Percentiles rank a stretch among this genome's conserved stretches.
These are phyloP conservation scores for Nitzschia sp. DNA, from an alignment of 108 stramenopile genomes.

Conservation along the genomic window DNA sequence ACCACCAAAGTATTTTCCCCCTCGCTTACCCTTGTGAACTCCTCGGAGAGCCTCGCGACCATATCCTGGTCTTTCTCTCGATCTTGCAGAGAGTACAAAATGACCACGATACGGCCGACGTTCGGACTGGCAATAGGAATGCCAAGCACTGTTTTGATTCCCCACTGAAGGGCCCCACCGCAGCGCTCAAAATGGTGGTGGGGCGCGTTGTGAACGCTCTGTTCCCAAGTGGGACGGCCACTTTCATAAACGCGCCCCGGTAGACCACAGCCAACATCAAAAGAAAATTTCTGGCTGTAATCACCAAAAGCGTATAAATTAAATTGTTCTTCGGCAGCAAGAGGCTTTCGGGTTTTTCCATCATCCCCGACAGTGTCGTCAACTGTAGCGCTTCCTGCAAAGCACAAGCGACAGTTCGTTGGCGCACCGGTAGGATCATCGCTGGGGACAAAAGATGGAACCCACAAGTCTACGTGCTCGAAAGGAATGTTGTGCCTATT, in stretches of 20 bases:
- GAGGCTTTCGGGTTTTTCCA: slow-evolving; percentile 29
- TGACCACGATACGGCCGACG: slow-evolving; percentile 81
- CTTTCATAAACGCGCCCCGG: slow-evolving; percentile 83
- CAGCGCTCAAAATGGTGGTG: slow-evolving; percentile 78
- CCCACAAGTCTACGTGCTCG: slow-evolving; percentile 88
- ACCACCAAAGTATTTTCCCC: not conserved
- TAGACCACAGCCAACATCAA: slow-evolving; percentile 83
- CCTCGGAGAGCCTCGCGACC: slow-evolving; percentile 69
- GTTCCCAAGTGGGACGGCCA: slow-evolving; percentile 86
- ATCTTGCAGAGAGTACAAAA: slow-evolving; percentile 79
- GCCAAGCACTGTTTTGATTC: slow-evolving; percentile 80
- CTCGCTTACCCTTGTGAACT: slow-evolving; percentile 60
- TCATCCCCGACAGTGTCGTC: slow-evolving; percentile 52
- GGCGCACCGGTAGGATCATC: slow-evolving; percentile 18
- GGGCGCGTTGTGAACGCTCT: slow-evolving; percentile 84
- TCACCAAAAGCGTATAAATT: slow-evolving; percentile 81
- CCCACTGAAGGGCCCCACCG: slow-evolving; percentile 85
- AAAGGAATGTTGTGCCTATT: slow-evolving; percentile 80
- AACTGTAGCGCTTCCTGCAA: slow-evolving; percentile 76
- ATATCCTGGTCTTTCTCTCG: slow-evolving; percentile 73
- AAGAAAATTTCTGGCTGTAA: slow-evolving; percentile 86
- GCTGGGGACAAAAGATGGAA: slow-evolving; percentile 81
- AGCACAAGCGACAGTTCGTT: slow-evolving; percentile 79
- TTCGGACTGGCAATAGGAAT: slow-evolving; percentile 81
- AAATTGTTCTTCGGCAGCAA: slow-evolving; percentile 66